These are phyloP conservation scores for Bimuria novae-zelandiae DNA, from an alignment of 2,329 filamentous ascomycete genomes.

Conservation along the genomic window DNA sequence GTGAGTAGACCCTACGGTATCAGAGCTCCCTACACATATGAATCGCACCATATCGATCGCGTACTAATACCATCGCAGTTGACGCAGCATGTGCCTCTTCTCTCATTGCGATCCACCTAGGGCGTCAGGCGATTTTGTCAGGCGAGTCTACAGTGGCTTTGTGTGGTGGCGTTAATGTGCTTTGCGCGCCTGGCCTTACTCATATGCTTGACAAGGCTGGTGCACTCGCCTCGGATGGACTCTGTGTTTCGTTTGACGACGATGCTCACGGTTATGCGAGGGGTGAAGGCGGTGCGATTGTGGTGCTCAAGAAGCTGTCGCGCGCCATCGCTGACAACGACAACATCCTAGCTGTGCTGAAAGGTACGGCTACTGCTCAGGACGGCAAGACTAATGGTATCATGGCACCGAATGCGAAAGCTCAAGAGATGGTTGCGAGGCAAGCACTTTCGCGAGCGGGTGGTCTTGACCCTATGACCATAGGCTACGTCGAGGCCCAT, in stretches of 20 bases:
- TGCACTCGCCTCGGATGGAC: slow-evolving; percentile 52
- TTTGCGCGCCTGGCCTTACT: slow-evolving; percentile 48
- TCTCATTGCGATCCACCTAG: slow-evolving; percentile 28
- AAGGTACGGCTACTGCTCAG: slow-evolving; percentile 32
- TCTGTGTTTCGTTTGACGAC: slow-evolving; percentile 50
- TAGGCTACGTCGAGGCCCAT: slow-evolving; percentile 47
- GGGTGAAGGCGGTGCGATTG: slow-evolving; percentile 60
- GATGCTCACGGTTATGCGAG: slow-evolving; percentile 67
- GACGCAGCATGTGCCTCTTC: slow-evolving; percentile 34
- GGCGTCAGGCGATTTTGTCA: slow-evolving; percentile 25
- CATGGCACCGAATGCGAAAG: slow-evolving; percentile 49
- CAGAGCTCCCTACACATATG: no score
- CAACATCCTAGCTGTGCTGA: slow-evolving; percentile 37
- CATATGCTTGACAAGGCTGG: slow-evolving; percentile 49
- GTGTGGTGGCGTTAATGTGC: slow-evolving; percentile 44
- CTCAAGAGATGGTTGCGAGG: slow-evolving; percentile 42
- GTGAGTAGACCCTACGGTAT: neutral
- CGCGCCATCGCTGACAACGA: slow-evolving; percentile 50
- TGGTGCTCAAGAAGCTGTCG: slow-evolving; percentile 45
- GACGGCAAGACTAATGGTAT: slow-evolving; percentile 31
- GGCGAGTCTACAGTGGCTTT: slow-evolving; percentile 40
- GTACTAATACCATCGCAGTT: no score
- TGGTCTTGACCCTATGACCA: slow-evolving; percentile 36
- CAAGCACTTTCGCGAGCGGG: slow-evolving; percentile 43
- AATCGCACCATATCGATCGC: no score